Percentiles rank a stretch among this genome's conserved stretches.
These are phyloP conservation scores for Saprolegnia diclina DNA, from an alignment of 352 stramenopile genomes.

Conservation along the genomic window DNA sequence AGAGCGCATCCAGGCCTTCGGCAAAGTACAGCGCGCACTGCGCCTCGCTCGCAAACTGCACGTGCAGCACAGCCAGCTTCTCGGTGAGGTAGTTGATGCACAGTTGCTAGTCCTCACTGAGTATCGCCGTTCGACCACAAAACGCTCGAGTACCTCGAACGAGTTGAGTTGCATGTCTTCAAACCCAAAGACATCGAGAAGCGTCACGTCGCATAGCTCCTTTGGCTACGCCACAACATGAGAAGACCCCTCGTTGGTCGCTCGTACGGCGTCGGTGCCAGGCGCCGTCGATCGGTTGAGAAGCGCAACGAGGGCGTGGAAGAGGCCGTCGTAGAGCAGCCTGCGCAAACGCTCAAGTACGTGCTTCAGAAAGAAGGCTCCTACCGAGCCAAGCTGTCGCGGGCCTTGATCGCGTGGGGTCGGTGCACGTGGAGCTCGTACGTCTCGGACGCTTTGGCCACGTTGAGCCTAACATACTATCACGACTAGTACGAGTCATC, in stretches of 20 bases:
- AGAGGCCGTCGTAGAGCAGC: slow-evolving; percentile 22
- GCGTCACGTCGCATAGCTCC: slow-evolving; percentile 33
- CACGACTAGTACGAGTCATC: background rate
- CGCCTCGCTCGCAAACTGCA: slow-evolving; percentile 15
- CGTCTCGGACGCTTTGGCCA: slow-evolving; percentile 18
- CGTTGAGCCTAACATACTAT: background rate
- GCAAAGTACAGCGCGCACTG: slow-evolving; percentile 20
- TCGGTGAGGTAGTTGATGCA: slow-evolving; percentile 83
- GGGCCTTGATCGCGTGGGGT: background rate
- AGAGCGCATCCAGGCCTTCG: slow-evolving; percentile 8
- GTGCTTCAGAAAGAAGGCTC: background rate
- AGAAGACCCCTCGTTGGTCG: too few relatives aligned
- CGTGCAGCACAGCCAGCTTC: slow-evolving; percentile 52
- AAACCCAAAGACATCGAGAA: slow-evolving; percentile 73
- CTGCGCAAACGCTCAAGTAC: background rate
- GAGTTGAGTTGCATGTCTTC: slow-evolving; percentile 64
- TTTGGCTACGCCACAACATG: slow-evolving; percentile 2
- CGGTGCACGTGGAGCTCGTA: slow-evolving; percentile 24
- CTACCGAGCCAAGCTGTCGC: slow-evolving; percentile 23
- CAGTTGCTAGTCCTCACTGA: slow-evolving; percentile 38
- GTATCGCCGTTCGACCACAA: background rate
- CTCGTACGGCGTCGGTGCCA: background rate
- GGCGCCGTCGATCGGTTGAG: slow-evolving; percentile 6
- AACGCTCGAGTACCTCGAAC: slow-evolving; percentile 30
- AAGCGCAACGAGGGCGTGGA: slow-evolving; percentile 8